These are phyloP conservation scores for Podila epigama DNA, from an alignment of 192 early-diverging fungal species.

Conservation along the genomic window DNA sequence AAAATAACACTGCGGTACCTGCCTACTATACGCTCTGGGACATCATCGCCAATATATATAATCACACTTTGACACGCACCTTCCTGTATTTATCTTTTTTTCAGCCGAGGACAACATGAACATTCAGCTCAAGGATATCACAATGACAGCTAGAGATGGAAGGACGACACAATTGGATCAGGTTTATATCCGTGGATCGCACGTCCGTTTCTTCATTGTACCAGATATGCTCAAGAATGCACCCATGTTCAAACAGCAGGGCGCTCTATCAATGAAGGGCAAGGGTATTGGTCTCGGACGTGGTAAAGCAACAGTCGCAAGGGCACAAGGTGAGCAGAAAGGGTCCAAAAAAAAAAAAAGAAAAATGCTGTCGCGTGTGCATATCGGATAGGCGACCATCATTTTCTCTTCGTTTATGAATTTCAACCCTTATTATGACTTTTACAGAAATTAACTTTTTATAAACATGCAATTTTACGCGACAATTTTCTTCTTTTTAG, in stretches of 20 bases:
- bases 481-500: conserved; percentile 3
- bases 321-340: conserved; percentile 84
- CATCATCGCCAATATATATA: too few species aligned
- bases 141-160: conserved; percentile 92
- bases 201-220: conserved; percentile 94
- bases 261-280: conserved; percentile 81
- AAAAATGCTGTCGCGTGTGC: not conserved
- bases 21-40: too few species aligned
- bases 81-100: too few species aligned
- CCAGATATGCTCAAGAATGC: conserved; percentile 99
- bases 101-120: conserved; percentile 99
- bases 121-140: conserved; percentile 94
- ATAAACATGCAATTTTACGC: not conserved
- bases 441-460: not conserved
- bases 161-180: conserved; percentile 91
- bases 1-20: too few species aligned
- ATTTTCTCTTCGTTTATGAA: not conserved
- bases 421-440: too few species aligned
- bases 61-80: too few species aligned
- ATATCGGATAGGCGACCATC: not conserved
- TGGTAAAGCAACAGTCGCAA: conserved; percentile 84
- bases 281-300: conserved; percentile 84
- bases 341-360: too few species aligned
- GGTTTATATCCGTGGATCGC: conserved; percentile 94
- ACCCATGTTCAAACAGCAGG: conserved; percentile 96